Base-by-base conservation (phyloP, 2,329 filamentous ascomycete species). In the Xylariaceae sp. region DNA sequence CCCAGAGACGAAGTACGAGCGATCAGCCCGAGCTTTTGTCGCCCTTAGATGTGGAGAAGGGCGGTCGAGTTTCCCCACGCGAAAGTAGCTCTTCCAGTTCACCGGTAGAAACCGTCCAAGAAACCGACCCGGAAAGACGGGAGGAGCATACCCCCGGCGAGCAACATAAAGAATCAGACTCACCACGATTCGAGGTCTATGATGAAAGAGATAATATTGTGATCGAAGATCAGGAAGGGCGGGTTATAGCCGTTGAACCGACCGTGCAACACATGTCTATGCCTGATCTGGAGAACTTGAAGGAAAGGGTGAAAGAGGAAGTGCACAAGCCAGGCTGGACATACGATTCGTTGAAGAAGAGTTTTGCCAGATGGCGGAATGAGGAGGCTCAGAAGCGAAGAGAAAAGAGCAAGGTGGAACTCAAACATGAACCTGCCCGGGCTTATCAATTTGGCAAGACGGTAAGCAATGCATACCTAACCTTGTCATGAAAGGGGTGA, bases 361-460 rank as follows among this genome's bases (percentile, higher is more conserved):
- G 70, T 49, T 62, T 84, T 54, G 75, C 70, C 4, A 74, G 77
- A 30, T 77, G 80, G 68, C 79, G 78, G 45, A 77, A 80, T 3
- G 79, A 80, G n/a, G 80, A 89, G 61, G 72, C 84, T 45, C 73
- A 80, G 47, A 81, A 83, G 64, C 78, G 83, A 43, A 87, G 85
- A 64, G 75, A 75, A 42, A 84, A 85, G 69, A 68, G 75, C 2
- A 81, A 85, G 60, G 70, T 62, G 9, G 73, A 77, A 39, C 77
- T 81, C 50, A 80, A 75, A 60, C 79, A 84, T 61, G 87, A 87
- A 53, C 87, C 88, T 9, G 89, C 89, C n/a, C 77, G 86, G 47
- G 89, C 89, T 4, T 95, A 91, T 67, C 88, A 91, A 62, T 92
- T 90, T 65, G 89, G 89, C 59, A 91, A 89, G 67, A 91, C 80